Percentiles rank a stretch among this genome's conserved stretches.
Conservation (phyloP, 2,329 filamentous ascomycete genomes). For the Paracoccidioides brasiliensis region DNA sequence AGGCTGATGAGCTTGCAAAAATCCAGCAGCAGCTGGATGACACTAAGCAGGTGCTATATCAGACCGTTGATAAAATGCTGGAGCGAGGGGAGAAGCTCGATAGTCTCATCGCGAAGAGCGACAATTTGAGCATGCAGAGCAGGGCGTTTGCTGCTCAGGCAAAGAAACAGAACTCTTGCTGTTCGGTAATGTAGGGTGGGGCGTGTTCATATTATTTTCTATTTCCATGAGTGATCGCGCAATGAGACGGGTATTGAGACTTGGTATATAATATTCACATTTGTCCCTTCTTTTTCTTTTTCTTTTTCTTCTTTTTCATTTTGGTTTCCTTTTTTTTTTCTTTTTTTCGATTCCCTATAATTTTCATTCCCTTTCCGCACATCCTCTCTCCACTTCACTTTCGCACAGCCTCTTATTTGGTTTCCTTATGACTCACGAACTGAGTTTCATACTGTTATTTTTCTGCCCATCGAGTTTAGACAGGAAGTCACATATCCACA, state of each 20-base stretch:
- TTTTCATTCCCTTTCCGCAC: background rate
- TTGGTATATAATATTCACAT: background rate
- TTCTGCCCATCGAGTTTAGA: background rate
- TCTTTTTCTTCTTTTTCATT: background rate
- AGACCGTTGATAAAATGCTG: slow-evolving; percentile 60
- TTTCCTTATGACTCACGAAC: background rate
- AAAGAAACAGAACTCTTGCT: slow-evolving; percentile 51
- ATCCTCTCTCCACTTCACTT: background rate
- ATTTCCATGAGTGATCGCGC: background rate
- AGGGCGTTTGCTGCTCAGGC: slow-evolving; percentile 89
- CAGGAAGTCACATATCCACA: background rate
- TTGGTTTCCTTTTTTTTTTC: background rate
- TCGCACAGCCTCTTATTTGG: background rate
- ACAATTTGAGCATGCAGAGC: slow-evolving; percentile 77
- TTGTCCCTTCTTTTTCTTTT: background rate
- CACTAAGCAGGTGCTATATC: slow-evolving; percentile 93
- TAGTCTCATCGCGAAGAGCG: slow-evolving; percentile 82
- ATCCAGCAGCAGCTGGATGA: slow-evolving; percentile 95
- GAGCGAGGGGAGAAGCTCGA: slow-evolving; percentile 96
- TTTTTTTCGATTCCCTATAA: background rate
- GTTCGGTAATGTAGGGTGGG: slow-evolving; percentile 38
- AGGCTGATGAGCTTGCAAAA: slow-evolving; percentile 51
- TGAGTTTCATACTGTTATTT: background rate
- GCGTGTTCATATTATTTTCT: background rate
- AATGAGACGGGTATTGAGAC: background rate